Percentiles rank a stretch among this genome's conserved stretches.
phyloP scores from a whole-genome alignment of 2,329 filamentous ascomycete species.

The Penicillium sp. region DNA sequence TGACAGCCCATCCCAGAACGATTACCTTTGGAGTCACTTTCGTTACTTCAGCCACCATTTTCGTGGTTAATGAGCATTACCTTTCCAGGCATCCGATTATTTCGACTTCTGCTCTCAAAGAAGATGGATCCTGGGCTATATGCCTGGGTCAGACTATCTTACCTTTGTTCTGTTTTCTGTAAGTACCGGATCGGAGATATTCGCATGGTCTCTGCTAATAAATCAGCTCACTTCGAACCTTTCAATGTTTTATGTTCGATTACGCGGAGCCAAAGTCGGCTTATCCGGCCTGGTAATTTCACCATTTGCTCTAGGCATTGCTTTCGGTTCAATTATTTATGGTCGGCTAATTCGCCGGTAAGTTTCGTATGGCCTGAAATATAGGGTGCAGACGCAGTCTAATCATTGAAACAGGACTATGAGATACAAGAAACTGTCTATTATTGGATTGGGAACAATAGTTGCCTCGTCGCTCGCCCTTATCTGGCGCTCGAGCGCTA shows the following conservation, averaged over 20 bases:
- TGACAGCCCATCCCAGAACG: too few relatives aligned
- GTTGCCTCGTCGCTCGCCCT: background rate
- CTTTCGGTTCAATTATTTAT: background rate
- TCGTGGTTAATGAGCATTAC: too few relatives aligned
- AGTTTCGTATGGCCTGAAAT: background rate
- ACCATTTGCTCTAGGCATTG: background rate
- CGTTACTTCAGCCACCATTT: too few relatives aligned
- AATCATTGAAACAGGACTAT: background rate
- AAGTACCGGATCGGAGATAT: too few relatives aligned
- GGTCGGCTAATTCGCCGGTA: background rate
- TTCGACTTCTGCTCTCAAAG: too few relatives aligned
- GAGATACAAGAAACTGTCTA: background rate
- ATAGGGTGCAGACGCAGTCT: background rate
- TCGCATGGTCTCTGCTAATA: background rate
- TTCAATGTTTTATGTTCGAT: background rate
- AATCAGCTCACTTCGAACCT: background rate
- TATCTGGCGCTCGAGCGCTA: background rate
- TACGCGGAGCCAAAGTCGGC: background rate
- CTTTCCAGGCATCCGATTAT: too few relatives aligned
- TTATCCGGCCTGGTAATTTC: background rate
- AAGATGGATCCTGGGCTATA: background rate
- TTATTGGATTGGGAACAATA: background rate
- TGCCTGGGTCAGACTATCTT: background rate
- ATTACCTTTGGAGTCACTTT: too few relatives aligned
- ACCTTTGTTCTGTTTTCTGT: background rate